Evolutionary conservation across 352 stramenopile genomes (phyloP).

Genomic region (Hyaloperonospora arabidopsidis): DNA sequence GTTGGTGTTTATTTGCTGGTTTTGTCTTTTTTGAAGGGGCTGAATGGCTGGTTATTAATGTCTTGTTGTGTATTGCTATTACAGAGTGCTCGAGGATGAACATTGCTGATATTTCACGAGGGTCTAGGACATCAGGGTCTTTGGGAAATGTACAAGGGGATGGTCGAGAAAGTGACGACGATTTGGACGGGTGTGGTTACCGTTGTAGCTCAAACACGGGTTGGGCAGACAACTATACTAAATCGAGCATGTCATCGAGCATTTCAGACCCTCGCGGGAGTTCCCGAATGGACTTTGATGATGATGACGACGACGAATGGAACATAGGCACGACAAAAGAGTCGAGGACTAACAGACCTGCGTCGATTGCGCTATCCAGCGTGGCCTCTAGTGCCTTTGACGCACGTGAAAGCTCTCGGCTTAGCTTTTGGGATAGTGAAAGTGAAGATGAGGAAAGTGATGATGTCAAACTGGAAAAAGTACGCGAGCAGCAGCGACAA

Average conservation of each 20-base stretch:
- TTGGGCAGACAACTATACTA: conserved; percentile 23
- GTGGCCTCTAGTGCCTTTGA: conserved; percentile 20
- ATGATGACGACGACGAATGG: conserved; percentile 19
- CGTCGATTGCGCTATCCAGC: conserved; percentile 20
- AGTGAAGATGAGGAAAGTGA: conserved; percentile 19
- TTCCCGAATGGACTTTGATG: conserved; percentile 31
- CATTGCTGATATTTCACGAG: conserved; percentile 13
- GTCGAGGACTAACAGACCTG: conserved; percentile 10
- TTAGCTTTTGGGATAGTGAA: conserved; percentile 27
- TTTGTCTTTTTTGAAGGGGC: too few relatives aligned
- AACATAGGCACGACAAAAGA: conserved; percentile 11
- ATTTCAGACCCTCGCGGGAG: conserved; percentile 29
- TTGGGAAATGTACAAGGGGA: conserved; percentile 1
- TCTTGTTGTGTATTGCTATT: conserved; percentile 2
- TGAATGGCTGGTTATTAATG: conserved; percentile 8
- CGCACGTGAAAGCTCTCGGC: conserved; percentile 19
- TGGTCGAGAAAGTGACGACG: conserved; percentile 9
- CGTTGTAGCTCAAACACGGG: conserved; percentile 4
- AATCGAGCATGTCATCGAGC: conserved; percentile 27
- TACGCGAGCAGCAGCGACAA: conserved; percentile 23
- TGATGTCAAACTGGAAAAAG: conserved; percentile 23
- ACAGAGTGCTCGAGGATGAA: conserved; percentile 27
- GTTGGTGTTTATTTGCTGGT: neutral
- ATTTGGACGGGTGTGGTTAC: conserved; percentile 22
- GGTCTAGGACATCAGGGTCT: conserved; percentile 13